These are phyloP conservation scores for Claviceps monticola DNA, from an alignment of 2,329 filamentous ascomycete species.

Conservation along the genomic window DNA sequence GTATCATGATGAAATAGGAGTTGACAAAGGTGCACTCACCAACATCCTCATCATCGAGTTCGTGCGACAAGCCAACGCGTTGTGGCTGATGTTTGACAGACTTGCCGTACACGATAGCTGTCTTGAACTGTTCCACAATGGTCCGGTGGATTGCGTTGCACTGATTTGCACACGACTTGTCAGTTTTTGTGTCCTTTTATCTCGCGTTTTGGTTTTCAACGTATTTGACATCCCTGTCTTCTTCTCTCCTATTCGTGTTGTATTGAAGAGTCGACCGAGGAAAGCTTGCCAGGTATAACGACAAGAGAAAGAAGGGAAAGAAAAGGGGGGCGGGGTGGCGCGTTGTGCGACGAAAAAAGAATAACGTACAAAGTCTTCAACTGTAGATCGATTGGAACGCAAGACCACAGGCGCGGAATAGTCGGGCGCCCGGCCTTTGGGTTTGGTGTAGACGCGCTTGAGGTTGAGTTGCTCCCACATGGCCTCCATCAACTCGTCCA, in stretches of 20 bases:
- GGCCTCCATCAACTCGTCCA: conserved; percentile 89
- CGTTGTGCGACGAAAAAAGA: background rate
- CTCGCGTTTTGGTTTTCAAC: background rate
- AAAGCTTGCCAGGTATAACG: background rate
- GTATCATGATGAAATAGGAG: background rate
- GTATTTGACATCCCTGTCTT: background rate
- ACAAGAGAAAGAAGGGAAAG: background rate
- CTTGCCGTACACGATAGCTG: conserved; percentile 90
- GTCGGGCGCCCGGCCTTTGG: conserved; percentile 87
- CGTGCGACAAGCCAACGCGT: conserved; percentile 78
- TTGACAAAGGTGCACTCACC: conserved; percentile 41
- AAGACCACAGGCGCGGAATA: conserved; percentile 87
- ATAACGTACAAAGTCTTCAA: conserved; percentile 86
- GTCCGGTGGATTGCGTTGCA: conserved; percentile 96
- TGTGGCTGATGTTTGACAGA: conserved; percentile 98
- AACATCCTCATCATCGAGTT: conserved; percentile 93
- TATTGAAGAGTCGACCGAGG: background rate
- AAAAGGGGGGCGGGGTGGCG: background rate
- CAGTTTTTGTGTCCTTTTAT: background rate
- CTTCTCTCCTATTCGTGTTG: background rate
- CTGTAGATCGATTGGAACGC: conserved; percentile 65
- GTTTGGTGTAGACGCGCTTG: conserved; percentile 91
- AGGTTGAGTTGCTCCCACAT: conserved; percentile 98
- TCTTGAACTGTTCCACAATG: conserved; percentile 91
- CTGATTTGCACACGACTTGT: conserved; percentile 33